phyloP scores from a whole-genome alignment of 768 basidiomycete genomes.

The Boletus subcaerulescens region DNA sequence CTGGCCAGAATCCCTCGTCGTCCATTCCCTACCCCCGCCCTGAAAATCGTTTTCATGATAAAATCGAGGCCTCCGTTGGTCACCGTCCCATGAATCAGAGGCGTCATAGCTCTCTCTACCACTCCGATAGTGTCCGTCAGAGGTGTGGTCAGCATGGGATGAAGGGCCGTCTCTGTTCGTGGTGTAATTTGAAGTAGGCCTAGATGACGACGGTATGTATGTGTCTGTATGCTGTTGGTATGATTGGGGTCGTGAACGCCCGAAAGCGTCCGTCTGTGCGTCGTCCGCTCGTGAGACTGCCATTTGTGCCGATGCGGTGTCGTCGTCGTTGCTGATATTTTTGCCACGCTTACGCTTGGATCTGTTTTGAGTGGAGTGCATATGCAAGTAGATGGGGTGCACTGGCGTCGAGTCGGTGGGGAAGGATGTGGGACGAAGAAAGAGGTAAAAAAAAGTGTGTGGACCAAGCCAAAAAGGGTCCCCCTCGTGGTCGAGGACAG shows the following conservation, averaged over 20 bases:
- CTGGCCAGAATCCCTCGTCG: slow-evolving; percentile 44
- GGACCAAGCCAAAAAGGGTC: slow-evolving; percentile 27
- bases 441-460: slow-evolving; percentile 27
- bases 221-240: slow-evolving; percentile 42
- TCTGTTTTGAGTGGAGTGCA: slow-evolving; percentile 39
- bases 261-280: slow-evolving; percentile 48
- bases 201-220: slow-evolving; percentile 43
- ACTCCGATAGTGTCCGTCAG: slow-evolving; percentile 51
- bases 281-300: slow-evolving; percentile 49
- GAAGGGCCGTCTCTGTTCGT: slow-evolving; percentile 50
- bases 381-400: slow-evolving; percentile 25
- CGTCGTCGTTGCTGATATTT: slow-evolving; percentile 52
- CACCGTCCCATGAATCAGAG: slow-evolving; percentile 42
- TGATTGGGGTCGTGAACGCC: slow-evolving; percentile 46
- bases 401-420: slow-evolving; percentile 17
- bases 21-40: slow-evolving; percentile 44
- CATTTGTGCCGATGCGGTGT: slow-evolving; percentile 35
- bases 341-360: slow-evolving; percentile 51
- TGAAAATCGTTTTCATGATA: slow-evolving; percentile 42
- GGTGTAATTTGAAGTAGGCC: slow-evolving; percentile 44
- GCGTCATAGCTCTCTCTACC: slow-evolving; percentile 50
- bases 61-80: slow-evolving; percentile 42
- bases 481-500: slow-evolving; percentile 23
- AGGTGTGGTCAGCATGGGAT: slow-evolving; percentile 42
- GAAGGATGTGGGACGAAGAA: slow-evolving; percentile 20